A percentile compares a stretch with the other conserved stretches of the same genome.
Evolutionary conservation across 192 early-diverging fungal genomes (phyloP).

Genomic region (Linnemannia elongata): DNA sequence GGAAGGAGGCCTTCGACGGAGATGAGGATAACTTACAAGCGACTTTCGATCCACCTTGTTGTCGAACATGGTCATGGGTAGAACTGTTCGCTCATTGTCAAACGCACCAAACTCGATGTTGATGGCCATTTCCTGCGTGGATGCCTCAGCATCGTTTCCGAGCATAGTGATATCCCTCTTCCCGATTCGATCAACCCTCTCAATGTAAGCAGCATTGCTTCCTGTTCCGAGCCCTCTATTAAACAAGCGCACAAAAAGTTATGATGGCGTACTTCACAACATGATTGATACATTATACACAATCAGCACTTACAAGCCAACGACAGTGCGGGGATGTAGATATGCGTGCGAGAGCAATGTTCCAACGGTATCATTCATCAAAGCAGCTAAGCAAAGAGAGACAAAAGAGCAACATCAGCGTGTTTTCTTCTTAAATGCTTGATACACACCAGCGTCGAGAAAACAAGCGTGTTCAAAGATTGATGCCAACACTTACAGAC

Average conservation of each 20-base stretch:
- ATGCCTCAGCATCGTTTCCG: not conserved
- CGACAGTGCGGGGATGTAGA: conserved; percentile 75
- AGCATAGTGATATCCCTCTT: not conserved
- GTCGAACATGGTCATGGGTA: conserved; percentile 90
- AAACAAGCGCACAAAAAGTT: too few species aligned
- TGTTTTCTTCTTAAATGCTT: too few species aligned
- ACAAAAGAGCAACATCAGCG: too few species aligned
- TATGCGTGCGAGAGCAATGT: conserved; percentile 91
- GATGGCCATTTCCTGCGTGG: conserved; percentile 80
- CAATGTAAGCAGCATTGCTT: conserved; percentile 94
- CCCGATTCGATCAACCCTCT: conserved; percentile 75
- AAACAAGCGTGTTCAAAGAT: not conserved
- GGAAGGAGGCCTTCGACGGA: not conserved
- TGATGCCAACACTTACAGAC: conserved; percentile 36
- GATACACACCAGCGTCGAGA: too few species aligned
- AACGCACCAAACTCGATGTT: conserved; percentile 98
- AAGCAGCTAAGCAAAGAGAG: conserved; percentile 60
- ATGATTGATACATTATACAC: not conserved
- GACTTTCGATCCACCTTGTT: conserved; percentile 86
- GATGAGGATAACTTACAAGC: conserved; percentile 41
- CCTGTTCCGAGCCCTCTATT: conserved; percentile 90
- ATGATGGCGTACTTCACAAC: not conserved
- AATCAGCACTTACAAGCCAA: conserved; percentile 68
- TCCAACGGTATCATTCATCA: conserved; percentile 96
- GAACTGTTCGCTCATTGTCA: conserved; percentile 83